A percentile compares a stretch with the other conserved stretches of the same genome.
Conservation (phyloP, 1,139 yeast species). For the Hansenula anomala region DNA sequence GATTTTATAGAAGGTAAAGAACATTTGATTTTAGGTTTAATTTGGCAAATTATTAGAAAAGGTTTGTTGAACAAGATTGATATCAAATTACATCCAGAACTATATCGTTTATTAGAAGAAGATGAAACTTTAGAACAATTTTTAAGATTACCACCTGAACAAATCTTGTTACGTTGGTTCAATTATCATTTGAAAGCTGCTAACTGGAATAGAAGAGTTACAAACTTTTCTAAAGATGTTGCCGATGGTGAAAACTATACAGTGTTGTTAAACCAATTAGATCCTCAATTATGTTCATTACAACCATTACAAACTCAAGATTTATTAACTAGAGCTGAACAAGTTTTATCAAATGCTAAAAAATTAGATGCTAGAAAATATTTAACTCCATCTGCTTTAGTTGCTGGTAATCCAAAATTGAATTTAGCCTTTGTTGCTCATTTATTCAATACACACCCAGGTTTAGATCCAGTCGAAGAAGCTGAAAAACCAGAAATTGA, state of each 20-base stretch:
- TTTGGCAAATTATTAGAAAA: constrained; percentile 97
- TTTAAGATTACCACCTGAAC: constrained; percentile 95
- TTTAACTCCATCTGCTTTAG: constrained; percentile 87
- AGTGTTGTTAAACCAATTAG: constrained; percentile 79
- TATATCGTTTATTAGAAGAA: constrained; percentile 89
- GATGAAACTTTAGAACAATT: constrained; percentile 97
- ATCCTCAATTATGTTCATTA: constrained; percentile 76
- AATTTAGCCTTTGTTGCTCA: constrained; percentile 97
- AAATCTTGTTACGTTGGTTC: constrained; percentile 94
- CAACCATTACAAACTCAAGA: constrained; percentile 70
- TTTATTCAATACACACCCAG: constrained; percentile 93
- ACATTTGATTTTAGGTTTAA: constrained; percentile 89
- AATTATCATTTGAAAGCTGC: constrained; percentile 94
- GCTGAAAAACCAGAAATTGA: constrained; percentile 81
- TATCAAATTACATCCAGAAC: constrained; percentile 92
- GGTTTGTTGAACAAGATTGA: constrained; percentile 93
- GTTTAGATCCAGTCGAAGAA: constrained; percentile 93
- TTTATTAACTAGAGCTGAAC: constrained; percentile 77
- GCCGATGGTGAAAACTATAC: constrained; percentile 96
- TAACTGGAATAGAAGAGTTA: constrained; percentile 80
- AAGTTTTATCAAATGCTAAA: constrained; percentile 81
- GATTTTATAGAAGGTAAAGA: constrained; percentile 97
- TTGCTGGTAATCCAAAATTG: constrained; percentile 94
- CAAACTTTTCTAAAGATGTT: constrained; percentile 83
- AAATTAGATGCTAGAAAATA: constrained; percentile 90